Evolutionary conservation across 352 stramenopile species (phyloP), one percentile per base, ranked within the genome.

Genomic region (Phytophthora meadii): DNA sequence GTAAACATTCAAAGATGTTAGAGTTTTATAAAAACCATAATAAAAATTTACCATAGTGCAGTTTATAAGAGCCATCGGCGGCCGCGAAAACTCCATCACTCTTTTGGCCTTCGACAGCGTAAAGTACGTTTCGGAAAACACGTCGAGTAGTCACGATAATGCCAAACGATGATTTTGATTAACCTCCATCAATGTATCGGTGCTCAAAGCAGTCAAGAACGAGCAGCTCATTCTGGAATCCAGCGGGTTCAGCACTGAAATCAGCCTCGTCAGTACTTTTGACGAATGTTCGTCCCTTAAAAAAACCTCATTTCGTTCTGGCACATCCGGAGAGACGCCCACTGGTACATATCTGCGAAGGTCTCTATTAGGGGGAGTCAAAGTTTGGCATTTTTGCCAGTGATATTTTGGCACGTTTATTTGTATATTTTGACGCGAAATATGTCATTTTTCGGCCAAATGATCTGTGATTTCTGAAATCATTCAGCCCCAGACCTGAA

Each of bases 191-290:
- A 44, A 63, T 40, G 30, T 39, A 68, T 0, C 28, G 24, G 27
- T 58, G 57, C 11, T 50, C 44, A 50, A 68, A 72, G 28, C 24
- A 63, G 11, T 72, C 45, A 2, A 65, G 32, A 3, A 65, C 39
- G 1, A 65, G 19, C 15, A 27, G 27, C 4, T 10, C 49, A 22
- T 66, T 66, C 19, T 52, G 48, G 37, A 54, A 46, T 1, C 17
- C 28, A 34, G 47, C 4, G 8, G 30, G 39, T 19, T 65, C 10
- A 11, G 9, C 5, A 24, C 44, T 50, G 42, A 49, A 49, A 2
- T 8, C 6, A 5, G 42, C 22, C 17, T 49, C 22, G 42, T 49
- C 22, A 24, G 7, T 49, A 2, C 8, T 32, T 17, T 7, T 4
- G 42, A 17, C 19, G 19, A 17, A 49, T 10, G 9, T 8, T 50